phyloP scores from a whole-genome alignment of 352 stramenopile genomes.

The Pythium monospermum region DNA sequence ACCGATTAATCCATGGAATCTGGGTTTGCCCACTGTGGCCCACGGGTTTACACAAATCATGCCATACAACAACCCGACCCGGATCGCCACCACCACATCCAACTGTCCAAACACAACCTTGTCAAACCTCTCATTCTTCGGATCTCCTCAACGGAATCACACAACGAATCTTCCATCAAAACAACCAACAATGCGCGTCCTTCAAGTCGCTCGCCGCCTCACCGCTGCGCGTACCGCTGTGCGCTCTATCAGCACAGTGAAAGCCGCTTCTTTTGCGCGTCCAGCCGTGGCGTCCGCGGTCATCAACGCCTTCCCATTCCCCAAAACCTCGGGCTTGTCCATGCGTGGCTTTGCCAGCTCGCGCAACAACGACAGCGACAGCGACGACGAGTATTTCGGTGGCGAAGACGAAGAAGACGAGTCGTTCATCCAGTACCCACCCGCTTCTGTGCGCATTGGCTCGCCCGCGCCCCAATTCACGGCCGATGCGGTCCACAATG shows the following conservation, averaged over 20 bases:
- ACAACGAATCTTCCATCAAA: no score
- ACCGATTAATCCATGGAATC: no score
- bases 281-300: conserved; percentile 7
- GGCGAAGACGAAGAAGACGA: conserved; percentile 66
- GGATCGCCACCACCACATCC: no score
- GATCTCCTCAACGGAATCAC: no score
- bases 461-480: conserved; percentile 68
- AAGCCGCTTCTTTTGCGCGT: conserved; percentile 3
- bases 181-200: no score
- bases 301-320: conserved; percentile 7
- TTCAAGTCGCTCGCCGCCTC: conserved; percentile 4
- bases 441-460: conserved; percentile 50
- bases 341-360: conserved; percentile 38
- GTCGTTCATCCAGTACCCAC: conserved; percentile 77
- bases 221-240: background rate
- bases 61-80: no score
- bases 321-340: background rate
- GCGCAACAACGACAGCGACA: conserved; percentile 27
- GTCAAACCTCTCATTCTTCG: no score
- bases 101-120: no score
- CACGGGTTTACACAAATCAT: no score
- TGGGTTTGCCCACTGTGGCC: no score
- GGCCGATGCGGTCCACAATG: conserved; percentile 67
- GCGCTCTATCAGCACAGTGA: background rate
- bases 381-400: conserved; percentile 53